These are phyloP conservation scores for Xylariaceae sp. DNA, from an alignment of 2,329 filamentous ascomycete species.

Conservation along the genomic window DNA sequence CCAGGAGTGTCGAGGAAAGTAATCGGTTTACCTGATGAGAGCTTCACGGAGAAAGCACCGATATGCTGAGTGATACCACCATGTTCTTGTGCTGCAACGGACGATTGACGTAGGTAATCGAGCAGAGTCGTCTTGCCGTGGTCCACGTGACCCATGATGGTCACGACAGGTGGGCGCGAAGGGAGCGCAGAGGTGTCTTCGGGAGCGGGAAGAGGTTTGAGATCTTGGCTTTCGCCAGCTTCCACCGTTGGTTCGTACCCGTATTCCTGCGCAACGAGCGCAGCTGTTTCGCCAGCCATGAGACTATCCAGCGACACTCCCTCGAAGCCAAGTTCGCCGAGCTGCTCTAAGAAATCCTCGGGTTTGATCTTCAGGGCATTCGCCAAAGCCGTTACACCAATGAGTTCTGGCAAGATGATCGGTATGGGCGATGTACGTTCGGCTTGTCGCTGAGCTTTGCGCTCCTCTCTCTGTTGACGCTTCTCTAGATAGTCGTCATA, in stretches of 20 bases:
- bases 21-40: constrained; percentile 83
- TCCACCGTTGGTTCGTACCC: constrained; percentile 84
- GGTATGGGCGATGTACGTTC: constrained; percentile 44
- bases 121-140: constrained; percentile 97
- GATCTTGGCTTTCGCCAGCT: constrained; percentile 62
- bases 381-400: constrained; percentile 82
- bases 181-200: constrained; percentile 69
- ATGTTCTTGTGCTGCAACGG: constrained; percentile 85
- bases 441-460: constrained; percentile 39
- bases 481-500: constrained; percentile 41
- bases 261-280: constrained; percentile 87
- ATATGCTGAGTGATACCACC: constrained; percentile 99
- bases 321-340: constrained; percentile 87
- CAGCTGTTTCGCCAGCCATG: constrained; percentile 85
- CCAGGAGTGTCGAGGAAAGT: constrained; percentile 97
- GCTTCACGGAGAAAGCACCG: constrained; percentile 88
- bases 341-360: constrained; percentile 68
- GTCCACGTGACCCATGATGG: constrained; percentile 99
- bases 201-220: constrained; percentile 66
- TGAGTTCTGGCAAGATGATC: constrained; percentile 84
- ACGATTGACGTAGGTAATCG: constrained; percentile 90
- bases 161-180: constrained; percentile 83
- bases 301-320: constrained; percentile 79
- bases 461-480: constrained; percentile 39
- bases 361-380: constrained; percentile 68